Conservation (phyloP, 2,329 filamentous ascomycete genomes). For the Fusarium sarcochroum region DNA sequence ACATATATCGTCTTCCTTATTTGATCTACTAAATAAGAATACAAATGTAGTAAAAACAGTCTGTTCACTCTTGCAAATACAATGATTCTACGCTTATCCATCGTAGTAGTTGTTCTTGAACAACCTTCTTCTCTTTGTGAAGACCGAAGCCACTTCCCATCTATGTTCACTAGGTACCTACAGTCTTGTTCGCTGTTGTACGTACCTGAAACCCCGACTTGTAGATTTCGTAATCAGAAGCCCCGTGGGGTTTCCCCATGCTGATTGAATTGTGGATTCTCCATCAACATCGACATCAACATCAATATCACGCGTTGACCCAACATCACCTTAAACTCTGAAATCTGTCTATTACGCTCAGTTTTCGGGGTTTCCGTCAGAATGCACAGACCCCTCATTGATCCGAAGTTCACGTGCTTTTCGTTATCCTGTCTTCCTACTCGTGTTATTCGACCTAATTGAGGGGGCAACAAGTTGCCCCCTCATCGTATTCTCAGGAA, state of each 20-base stretch:
- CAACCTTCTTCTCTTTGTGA: no score
- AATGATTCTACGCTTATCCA: no score
- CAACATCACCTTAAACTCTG: neutral
- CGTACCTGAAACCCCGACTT: neutral
- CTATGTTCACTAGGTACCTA: neutral
- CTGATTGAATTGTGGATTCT: neutral
- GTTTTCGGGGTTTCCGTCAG: slow-evolving; percentile 2
- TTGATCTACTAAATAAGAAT: no score
- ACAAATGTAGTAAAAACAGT: no score
- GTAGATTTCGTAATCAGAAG: neutral
- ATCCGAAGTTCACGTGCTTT: no score
- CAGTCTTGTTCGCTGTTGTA: neutral
- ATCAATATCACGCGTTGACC: neutral
- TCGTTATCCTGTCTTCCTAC: neutral
- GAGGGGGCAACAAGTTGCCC: slow-evolving; percentile 13
- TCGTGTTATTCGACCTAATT: neutral
- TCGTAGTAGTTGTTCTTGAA: neutral
- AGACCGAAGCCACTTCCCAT: neutral
- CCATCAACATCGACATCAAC: neutral
- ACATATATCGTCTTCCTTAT: no score
- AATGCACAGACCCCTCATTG: neutral
- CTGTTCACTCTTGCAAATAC: no score
- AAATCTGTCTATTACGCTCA: neutral
- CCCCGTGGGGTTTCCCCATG: neutral
- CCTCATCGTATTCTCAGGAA: neutral